These are phyloP conservation scores for Rhizopus sp. DNA, from an alignment of 371 early-diverging fungal species.

Conservation along the genomic window DNA sequence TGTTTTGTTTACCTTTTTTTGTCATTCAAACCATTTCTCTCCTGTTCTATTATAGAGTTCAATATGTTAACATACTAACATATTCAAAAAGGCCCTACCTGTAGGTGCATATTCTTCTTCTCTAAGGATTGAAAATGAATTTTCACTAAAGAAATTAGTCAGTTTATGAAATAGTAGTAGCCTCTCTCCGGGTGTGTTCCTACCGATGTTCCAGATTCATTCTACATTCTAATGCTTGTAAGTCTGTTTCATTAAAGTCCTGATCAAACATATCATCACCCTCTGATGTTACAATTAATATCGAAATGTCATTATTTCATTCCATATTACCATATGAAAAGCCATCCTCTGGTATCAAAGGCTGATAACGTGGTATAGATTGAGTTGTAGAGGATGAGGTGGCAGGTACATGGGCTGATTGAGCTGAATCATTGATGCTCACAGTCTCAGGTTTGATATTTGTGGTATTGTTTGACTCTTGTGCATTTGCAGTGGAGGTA, in stretches of 20 bases:
- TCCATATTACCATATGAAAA: slow-evolving; percentile 19
- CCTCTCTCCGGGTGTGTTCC: too few relatives aligned
- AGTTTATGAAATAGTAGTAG: too few relatives aligned
- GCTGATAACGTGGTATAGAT: background rate
- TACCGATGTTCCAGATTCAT: slow-evolving; percentile 1
- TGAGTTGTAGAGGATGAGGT: background rate
- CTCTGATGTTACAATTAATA: background rate
- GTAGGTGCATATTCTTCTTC: too few relatives aligned
- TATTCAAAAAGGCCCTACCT: too few relatives aligned
- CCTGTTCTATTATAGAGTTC: too few relatives aligned
- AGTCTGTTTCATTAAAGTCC: slow-evolving; percentile 4
- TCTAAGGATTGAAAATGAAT: background rate
- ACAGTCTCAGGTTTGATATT: background rate
- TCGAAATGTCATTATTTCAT: background rate
- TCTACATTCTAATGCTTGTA: background rate
- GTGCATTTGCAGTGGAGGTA: background rate
- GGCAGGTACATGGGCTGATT: background rate
- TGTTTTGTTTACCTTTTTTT: too few relatives aligned
- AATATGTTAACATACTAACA: too few relatives aligned
- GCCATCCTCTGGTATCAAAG: slow-evolving; percentile 21
- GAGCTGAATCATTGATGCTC: background rate
- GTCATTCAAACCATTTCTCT: too few relatives aligned
- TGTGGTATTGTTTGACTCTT: background rate
- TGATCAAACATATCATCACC: slow-evolving; percentile 3
- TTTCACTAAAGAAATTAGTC: background rate